Evolutionary conservation across 2,329 filamentous ascomycete species (phyloP).

Genomic region (Fusarium euwallaceae): DNA sequence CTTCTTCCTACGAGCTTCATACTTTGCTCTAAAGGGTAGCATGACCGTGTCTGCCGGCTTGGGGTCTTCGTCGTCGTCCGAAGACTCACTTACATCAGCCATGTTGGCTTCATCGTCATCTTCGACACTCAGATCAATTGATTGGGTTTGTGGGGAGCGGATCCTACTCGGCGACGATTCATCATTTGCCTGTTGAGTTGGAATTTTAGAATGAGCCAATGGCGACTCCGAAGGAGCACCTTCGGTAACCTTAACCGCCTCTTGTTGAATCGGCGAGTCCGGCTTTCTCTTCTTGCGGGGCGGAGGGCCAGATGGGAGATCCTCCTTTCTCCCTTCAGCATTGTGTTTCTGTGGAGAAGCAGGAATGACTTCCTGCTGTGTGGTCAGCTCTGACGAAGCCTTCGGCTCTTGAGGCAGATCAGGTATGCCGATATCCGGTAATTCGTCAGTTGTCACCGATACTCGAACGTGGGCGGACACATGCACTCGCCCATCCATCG

Average conservation of each 20-base stretch:
- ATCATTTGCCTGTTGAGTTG: constrained; percentile 7
- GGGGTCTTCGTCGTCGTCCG: constrained; percentile 5
- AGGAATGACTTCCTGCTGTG: neutral
- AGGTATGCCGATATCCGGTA: neutral
- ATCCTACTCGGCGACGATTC: constrained; percentile 3
- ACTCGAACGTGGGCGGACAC: neutral
- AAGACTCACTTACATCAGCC: constrained; percentile 19
- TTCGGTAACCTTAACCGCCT: constrained; percentile 7
- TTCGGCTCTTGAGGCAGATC: neutral
- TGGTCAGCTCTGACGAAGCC: neutral
- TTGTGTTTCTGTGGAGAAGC: neutral
- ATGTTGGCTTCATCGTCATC: constrained; percentile 25
- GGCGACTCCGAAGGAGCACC: constrained; percentile 9
- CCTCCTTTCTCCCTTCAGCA: neutral
- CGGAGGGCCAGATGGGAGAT: neutral
- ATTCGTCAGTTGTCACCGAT: neutral
- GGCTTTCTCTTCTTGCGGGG: neutral
- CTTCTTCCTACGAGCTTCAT: constrained; percentile 21
- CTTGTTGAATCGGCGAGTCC: neutral
- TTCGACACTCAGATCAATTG: constrained; percentile 3
- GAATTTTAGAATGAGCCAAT: constrained; percentile 7
- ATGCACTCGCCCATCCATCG: constrained; percentile 3
- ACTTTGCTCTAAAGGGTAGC: constrained; percentile 10
- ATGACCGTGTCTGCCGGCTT: constrained; percentile 5
- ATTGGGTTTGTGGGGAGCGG: neutral